Base-by-base conservation (phyloP, 2,329 filamentous ascomycete species). In the Exophiala sp. region DNA sequence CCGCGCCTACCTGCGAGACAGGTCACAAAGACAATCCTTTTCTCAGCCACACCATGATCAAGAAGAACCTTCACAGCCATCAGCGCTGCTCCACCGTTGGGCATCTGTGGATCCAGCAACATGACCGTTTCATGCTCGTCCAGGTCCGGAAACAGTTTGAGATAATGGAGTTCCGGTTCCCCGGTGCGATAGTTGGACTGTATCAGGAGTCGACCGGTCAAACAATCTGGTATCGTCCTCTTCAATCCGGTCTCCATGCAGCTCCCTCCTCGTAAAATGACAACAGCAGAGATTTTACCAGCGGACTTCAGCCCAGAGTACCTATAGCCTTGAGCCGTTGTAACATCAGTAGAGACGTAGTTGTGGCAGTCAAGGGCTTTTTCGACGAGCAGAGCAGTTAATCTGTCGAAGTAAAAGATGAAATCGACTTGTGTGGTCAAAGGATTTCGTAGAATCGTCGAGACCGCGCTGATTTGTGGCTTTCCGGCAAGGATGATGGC, bases 1-100 rank as follows among this genome's bases (percentile, higher is more conserved):
- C 90, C 93, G 60, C 87, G 81, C 58, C 82, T 82, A 7, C 91
- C 91, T 2, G 90, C 91, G 58, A 88, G 85, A 65, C 94, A 96
- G 2, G 91, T 95, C 32, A 95, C 90, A 65, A 97, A 84, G 27
- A 96, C 87, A 58, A 98, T 95, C 58, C 78, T 83, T 39, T 88
- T 80, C 64, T 93, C 83, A 4, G 80, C 72, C 5, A 97, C 90
- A 9, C 93, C 93, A 64, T 97, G 90, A 66, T 98, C 93, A 13
- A 95, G 82, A 46, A 98, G 73, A n/a, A 97, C 88, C 63, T 93
- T 86, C 35, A 97, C 90, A 1, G 93, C 89, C 93, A 98, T 98
- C 50, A 98, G 72, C 3, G 81, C 81, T 10, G 81, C 80, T 29
- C 90, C 91, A 37, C 93, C 93, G 54, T 85, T 90, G 21, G 88